These are phyloP conservation scores for Brassica nigra DNA, from an alignment of 345 rosid species.

Conservation along the genomic window DNA sequence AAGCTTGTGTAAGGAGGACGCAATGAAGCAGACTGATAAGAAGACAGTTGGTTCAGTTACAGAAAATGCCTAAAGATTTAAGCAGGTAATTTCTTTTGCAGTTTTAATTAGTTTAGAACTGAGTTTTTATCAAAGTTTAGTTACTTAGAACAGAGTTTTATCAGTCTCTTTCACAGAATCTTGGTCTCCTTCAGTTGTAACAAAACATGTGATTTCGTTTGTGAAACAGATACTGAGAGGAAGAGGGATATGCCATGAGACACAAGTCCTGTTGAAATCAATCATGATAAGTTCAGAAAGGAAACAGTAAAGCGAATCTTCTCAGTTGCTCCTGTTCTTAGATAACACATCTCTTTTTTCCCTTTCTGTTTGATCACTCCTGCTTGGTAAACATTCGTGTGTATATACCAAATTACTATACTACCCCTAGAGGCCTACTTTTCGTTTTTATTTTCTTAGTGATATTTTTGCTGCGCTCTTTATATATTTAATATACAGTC, in stretches of 20 bases:
- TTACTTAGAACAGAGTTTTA: background rate
- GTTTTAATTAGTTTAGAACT: background rate
- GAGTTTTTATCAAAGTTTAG: background rate
- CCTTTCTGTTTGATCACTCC: background rate
- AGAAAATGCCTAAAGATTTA: background rate
- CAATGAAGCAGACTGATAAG: conserved; percentile 22
- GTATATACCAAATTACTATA: background rate
- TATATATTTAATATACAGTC: too few relatives aligned
- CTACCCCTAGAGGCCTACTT: background rate
- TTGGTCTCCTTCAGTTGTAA: background rate
- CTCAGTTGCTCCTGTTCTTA: background rate
- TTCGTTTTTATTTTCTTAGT: background rate
- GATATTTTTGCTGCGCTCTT: background rate
- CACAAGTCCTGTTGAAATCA: background rate
- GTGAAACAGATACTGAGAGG: background rate
- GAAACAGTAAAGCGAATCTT: background rate
- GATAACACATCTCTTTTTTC: background rate
- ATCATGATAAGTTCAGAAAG: background rate
- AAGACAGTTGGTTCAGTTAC: conserved; percentile 18
- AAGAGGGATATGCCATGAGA: background rate
- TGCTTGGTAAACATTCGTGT: background rate
- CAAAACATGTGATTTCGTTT: background rate
- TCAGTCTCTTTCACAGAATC: background rate
- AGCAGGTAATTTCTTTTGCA: background rate
- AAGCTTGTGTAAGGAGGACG: conserved; percentile 27